Evolutionary conservation across 2,329 filamentous ascomycete genomes (phyloP).

Genomic region (Clarireedia monteithiana): DNA sequence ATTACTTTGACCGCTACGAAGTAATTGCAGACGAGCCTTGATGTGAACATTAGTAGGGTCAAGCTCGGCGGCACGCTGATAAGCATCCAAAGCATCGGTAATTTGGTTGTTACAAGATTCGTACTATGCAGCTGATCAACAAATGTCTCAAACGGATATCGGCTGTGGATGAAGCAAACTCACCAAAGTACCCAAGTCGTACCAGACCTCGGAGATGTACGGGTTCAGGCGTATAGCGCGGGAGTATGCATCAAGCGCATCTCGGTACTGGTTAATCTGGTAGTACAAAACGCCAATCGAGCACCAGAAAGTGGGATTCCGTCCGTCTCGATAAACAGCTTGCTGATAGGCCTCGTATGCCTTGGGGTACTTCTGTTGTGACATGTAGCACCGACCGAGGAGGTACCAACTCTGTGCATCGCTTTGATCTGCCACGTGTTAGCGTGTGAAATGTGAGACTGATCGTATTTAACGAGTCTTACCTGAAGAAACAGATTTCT

Average conservation of each 20-base stretch:
- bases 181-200: conserved; percentile 91
- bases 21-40: conserved; percentile 83
- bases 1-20: conserved; percentile 72
- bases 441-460: conserved; percentile 22
- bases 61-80: conserved; percentile 87
- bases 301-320: conserved; percentile 99
- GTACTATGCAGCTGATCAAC: conserved; percentile 50
- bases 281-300: conserved; percentile 98
- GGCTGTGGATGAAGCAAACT: conserved; percentile 34
- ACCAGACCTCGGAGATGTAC: conserved; percentile 99
- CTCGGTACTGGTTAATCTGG: conserved; percentile 98
- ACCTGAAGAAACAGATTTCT: conserved; percentile 93
- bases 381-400: conserved; percentile 97
- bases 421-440: conserved; percentile 62
- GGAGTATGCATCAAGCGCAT: conserved; percentile 95
- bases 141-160: conserved; percentile 17
- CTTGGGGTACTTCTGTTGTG: conserved; percentile 96
- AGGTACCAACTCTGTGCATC: conserved; percentile 99
- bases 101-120: conserved; percentile 99
- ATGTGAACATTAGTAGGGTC: conserved; percentile 92
- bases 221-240: conserved; percentile 93
- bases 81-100: conserved; percentile 89
- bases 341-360: conserved; percentile 98
- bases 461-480: conserved; percentile 33
- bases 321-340: conserved; percentile 93